These are phyloP conservation scores for Monosporascus sp. DNA, from an alignment of 2,329 filamentous ascomycete genomes.

Conservation along the genomic window DNA sequence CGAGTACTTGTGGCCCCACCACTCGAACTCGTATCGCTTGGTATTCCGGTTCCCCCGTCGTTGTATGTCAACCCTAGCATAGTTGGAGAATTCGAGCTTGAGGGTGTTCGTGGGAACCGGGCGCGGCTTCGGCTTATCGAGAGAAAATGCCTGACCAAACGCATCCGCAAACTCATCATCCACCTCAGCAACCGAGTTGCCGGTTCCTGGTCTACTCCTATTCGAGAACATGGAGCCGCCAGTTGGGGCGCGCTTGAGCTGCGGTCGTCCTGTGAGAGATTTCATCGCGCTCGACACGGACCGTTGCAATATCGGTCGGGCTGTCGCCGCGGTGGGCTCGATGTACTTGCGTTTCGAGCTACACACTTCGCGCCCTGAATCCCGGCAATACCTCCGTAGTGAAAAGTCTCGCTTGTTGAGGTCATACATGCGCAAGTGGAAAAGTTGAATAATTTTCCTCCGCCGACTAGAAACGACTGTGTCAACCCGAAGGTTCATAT, in stretches of 20 bases:
- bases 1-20: constrained; percentile 81
- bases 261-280: constrained; percentile 33
- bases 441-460: constrained; percentile 68
- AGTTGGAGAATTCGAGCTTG: constrained; percentile 94
- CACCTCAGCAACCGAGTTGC: constrained; percentile 24
- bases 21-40: constrained; percentile 86
- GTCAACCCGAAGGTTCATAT: constrained; percentile 93
- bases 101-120: constrained; percentile 66
- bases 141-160: constrained; percentile 21
- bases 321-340: constrained; percentile 37
- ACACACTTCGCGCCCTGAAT: constrained; percentile 90
- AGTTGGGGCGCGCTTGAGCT: constrained; percentile 31
- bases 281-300: constrained; percentile 46
- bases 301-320: constrained; percentile 36
- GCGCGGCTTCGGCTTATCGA: constrained; percentile 29
- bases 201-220: constrained; percentile 29
- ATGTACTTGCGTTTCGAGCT: constrained; percentile 69
- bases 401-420: constrained; percentile 82
- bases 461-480: constrained; percentile 63
- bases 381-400: constrained; percentile 82
- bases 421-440: constrained; percentile 94
- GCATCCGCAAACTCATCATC: constrained; percentile 26
- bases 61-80: constrained; percentile 81
- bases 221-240: constrained; percentile 23
- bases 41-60: constrained; percentile 59